phyloP scores from a whole-genome alignment of 78 protist genomes.

The Dictyostelium citrinum region DNA sequence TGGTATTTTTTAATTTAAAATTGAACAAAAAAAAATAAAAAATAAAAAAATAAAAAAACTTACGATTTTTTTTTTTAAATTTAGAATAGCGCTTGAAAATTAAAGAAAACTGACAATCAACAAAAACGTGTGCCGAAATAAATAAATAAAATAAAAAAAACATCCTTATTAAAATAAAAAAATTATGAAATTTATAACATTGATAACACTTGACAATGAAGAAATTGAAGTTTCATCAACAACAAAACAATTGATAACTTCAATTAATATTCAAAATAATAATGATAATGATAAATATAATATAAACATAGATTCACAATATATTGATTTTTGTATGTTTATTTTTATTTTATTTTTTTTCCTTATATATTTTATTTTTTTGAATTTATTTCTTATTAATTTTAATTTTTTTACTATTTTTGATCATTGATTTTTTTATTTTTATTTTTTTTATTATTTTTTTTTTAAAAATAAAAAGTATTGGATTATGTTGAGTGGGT shows the following conservation, averaged over 20 bases:
- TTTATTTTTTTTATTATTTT: not conserved
- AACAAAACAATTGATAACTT: not conserved
- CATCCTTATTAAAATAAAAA: too few species aligned
- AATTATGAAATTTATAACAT: not conserved
- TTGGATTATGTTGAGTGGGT: conserved; percentile 34
- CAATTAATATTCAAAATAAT: not conserved
- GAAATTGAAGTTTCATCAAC: not conserved
- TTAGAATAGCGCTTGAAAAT: not conserved
- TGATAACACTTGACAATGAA: not conserved
- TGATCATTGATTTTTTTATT: not conserved
- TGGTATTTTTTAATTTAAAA: not conserved
- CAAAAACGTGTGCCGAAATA: too few species aligned
- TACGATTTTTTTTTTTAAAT: not conserved
- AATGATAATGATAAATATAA: not conserved
- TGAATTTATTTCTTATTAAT: not conserved
- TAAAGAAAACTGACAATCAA: not conserved
- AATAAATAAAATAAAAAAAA: not conserved
- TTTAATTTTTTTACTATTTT: not conserved
- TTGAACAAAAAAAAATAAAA: not conserved
- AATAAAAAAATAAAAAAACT: not conserved
- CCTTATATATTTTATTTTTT: not conserved
- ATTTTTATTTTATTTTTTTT: not conserved
- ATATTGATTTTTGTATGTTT: conserved; percentile 7
- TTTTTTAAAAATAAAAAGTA: not conserved
- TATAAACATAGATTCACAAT: conserved; percentile 8